These are phyloP conservation scores for Pythium myriotylum DNA, from an alignment of 352 stramenopile species.

Conservation along the genomic window DNA sequence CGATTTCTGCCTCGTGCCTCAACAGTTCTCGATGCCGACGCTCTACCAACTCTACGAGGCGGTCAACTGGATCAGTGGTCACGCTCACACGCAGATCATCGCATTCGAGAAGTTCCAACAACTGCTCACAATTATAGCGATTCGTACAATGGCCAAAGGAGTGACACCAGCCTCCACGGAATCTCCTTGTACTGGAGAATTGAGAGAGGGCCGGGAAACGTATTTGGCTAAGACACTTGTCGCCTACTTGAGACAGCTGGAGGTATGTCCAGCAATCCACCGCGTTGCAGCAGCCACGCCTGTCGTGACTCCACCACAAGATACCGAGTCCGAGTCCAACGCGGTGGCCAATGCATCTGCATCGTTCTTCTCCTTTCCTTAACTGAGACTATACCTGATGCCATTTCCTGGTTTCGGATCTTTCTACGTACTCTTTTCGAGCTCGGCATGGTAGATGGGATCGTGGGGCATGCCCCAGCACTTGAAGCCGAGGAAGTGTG, in stretches of 20 bases:
- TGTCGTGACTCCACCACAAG: no score
- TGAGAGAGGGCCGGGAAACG: slow-evolving; percentile 8
- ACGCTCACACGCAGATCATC: slow-evolving; percentile 62
- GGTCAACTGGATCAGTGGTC: slow-evolving; percentile 69
- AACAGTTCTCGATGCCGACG: slow-evolving; percentile 27
- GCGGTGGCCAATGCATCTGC: no score
- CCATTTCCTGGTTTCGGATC: no score
- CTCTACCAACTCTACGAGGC: slow-evolving; percentile 61
- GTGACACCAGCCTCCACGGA: neutral
- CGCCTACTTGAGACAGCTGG: slow-evolving; percentile 12
- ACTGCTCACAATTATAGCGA: slow-evolving; percentile 40
- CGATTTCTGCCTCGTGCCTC: slow-evolving; percentile 50
- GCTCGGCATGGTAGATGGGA: slow-evolving; percentile 6
- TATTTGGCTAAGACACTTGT: slow-evolving; percentile 8
- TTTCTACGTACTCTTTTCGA: no score
- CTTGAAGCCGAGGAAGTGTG: slow-evolving; percentile 48
- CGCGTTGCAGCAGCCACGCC: slow-evolving; percentile 7
- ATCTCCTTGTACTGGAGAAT: neutral
- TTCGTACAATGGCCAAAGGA: neutral
- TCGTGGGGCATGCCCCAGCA: slow-evolving; percentile 53
- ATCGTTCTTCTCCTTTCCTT: no score
- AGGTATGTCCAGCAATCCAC: slow-evolving; percentile 13
- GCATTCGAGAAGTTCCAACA: slow-evolving; percentile 74
- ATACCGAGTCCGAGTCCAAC: no score
- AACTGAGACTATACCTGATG: no score